Base-by-base conservation (phyloP, 1,284 basidiomycete genomes). In the Trichosporon sp. region DNA sequence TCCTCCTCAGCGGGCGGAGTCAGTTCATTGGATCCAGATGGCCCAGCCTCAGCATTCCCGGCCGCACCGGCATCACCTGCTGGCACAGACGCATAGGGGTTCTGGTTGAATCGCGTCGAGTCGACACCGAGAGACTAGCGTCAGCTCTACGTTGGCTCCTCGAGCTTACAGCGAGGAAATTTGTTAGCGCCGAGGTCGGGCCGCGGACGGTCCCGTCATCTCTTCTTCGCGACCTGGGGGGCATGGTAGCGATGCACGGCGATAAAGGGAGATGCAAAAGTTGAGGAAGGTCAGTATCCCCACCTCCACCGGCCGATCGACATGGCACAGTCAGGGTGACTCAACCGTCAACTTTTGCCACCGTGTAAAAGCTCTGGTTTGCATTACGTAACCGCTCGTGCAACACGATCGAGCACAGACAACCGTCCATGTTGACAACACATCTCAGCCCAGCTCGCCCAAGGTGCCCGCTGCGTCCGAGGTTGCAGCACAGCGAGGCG, bases 171-270 rank as follows among this genome's bases (percentile, higher is more conserved):
- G 89, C 88, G 21, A 98, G 86, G 79, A 95, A 98, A 73, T 94
- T 92, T 29, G 95, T 97, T 12, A 98, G 84, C 0, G 95, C 95
- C 60, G 93, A 95, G 0, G 92, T 89, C 0, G 95, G 95, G 0
- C 95, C 95, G 21, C 91, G 87, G 53, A 97, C 90, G 1, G 78
- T 63, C 35, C 70, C 79, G 69, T 66, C 65, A 11, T 38, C 56
- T 64, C 62, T 4, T 3, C 25, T 18, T 11, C 67, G 53, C 13
- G n/a, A 13, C 5, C 64, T 56, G 25, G 62, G 67, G n/a, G 64
- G 23, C 68, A 68, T 68, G 29, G 27, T 56, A 6, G 53, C 25
- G 15, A 29, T 32, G 29, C 15, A 15, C 56, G 15, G 29, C 27
- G 56, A 4, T 8, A 31, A 2, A 31, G 56, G 56, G n/a, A 31